phyloP scores from a whole-genome alignment of 2,329 filamentous ascomycete species.

The Claviceps lovelessii region DNA sequence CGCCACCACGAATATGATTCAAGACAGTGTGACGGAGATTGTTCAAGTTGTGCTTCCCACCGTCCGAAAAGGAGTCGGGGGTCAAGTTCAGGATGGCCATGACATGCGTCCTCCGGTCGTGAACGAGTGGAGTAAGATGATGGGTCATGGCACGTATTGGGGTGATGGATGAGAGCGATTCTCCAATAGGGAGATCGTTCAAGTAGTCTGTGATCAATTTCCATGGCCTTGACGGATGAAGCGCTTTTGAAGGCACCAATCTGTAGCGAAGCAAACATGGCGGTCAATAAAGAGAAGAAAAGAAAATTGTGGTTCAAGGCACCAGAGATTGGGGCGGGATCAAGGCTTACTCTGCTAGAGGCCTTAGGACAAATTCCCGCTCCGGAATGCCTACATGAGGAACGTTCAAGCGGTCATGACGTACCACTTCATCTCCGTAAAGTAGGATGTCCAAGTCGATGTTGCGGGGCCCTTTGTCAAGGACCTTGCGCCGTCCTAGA shows the following conservation, averaged over 20 bases:
- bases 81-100: constrained; percentile 96
- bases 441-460: constrained; percentile 90
- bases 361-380: constrained; percentile 83
- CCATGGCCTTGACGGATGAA: constrained; percentile 42
- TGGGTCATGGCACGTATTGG: constrained; percentile 32
- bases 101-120: constrained; percentile 52
- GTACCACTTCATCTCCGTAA: constrained; percentile 53
- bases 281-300: neutral
- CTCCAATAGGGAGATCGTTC: constrained; percentile 38
- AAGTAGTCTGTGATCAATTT: constrained; percentile 46
- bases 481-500: constrained; percentile 66
- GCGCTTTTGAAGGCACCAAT: constrained; percentile 39
- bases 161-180: constrained; percentile 43
- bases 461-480: constrained; percentile 88
- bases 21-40: constrained; percentile 46
- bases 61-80: constrained; percentile 94
- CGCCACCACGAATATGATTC: constrained; percentile 51
- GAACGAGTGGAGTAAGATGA: constrained; percentile 43
- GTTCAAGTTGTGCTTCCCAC: constrained; percentile 45
- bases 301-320: neutral
- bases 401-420: constrained; percentile 61
- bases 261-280: constrained; percentile 17
- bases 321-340: neutral
- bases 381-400: constrained; percentile 79
- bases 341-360: constrained; percentile 56